Evolutionary conservation across 345 rosid species (phyloP), one percentile per base, ranked within the genome.

Genomic region (Eucalyptus dawsonii): DNA sequence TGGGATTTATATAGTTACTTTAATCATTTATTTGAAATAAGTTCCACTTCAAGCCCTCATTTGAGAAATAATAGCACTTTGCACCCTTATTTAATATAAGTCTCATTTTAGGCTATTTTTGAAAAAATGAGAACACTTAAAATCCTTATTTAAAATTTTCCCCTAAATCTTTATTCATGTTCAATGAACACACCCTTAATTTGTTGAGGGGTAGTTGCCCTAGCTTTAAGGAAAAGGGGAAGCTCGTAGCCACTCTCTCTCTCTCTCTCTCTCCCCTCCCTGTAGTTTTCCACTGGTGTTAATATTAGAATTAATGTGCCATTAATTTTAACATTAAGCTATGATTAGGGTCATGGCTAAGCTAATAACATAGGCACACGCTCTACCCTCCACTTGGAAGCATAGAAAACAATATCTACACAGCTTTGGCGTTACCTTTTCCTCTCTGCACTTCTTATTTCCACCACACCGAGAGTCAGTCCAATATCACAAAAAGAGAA

Each of bases 341-440:
- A 76, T 76, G 47, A 76, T 76, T 76, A 76, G 85, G 85, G 85
- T 40, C 47, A 40, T 76, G 85, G 85, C 85, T 76, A 40, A 40
- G 47, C 85, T 76, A 40, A 10, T 21, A 76, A 76, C 85, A 9
- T 76, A 76, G 85, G 85, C 85, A 76, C 85, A 40, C 12, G 85
- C 85, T 76, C 85, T 89, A 83, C 87, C 90, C 65, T 88, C 67
- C 80, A 80, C 89, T 88, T 86, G 89, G 65, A 88, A 93, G 90
- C 92, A 86, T 90, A 93, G 94, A 94, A 91, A 92, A 92, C 92
- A 93, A 93, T 90, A 92, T 89, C 89, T 76, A 92, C 47, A 90
- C 93, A 93, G 93, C 93, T 86, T 92, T 88, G 50, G 51, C 42
- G 72, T 88, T 76, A 17, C 45, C 76, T 88, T 91, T 92, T 54